Percentiles rank a stretch among this genome's conserved stretches.
Evolutionary conservation across 1,284 basidiomycete genomes (phyloP).

Genomic region (Moesziomyces antarcticus): DNA sequence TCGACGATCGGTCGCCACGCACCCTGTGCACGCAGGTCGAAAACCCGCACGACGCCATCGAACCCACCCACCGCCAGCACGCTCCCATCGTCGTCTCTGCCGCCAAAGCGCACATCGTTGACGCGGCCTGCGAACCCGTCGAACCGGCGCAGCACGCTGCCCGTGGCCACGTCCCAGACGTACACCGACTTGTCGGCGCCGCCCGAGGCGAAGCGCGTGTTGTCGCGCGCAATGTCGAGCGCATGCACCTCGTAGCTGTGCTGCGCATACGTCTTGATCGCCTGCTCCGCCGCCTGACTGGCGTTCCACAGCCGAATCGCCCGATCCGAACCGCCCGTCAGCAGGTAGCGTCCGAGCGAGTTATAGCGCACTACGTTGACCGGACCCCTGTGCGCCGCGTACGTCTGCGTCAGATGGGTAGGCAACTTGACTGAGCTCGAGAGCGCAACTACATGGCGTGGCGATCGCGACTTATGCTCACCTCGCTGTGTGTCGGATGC

Average conservation of each 20-base stretch:
- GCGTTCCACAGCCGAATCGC: conserved; percentile 92
- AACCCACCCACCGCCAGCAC: conserved; percentile 52
- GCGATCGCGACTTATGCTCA: conserved; percentile 14
- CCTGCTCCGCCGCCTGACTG: conserved; percentile 71
- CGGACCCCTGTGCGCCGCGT: conserved; percentile 63
- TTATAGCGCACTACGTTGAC: conserved; percentile 66
- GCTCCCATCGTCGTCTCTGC: conserved; percentile 37
- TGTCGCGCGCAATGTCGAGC: conserved; percentile 86
- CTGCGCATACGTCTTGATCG: conserved; percentile 83
- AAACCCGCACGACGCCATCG: conserved; percentile 59
- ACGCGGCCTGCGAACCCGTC: conserved; percentile 90
- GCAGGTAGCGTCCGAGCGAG: conserved; percentile 79
- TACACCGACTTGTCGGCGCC: conserved; percentile 93
- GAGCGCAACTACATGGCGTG: conserved; percentile 32
- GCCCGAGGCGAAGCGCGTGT: conserved; percentile 89
- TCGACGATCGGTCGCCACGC: conserved; percentile 82
- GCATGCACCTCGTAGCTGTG: conserved; percentile 95
- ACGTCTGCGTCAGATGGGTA: conserved; percentile 19
- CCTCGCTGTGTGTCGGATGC: conserved; percentile 6
- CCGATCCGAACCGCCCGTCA: conserved; percentile 91
- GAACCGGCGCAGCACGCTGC: conserved; percentile 81
- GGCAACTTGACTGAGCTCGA: conserved; percentile 40
- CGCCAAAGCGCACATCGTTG: conserved; percentile 81
- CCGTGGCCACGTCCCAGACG: conserved; percentile 93
- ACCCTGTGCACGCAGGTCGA: conserved; percentile 70